Percentiles rank a stretch among this genome's conserved stretches.
Evolutionary conservation across 140 eudicot genomes (phyloP).

Genomic region (Erigeron philadelphicus): DNA sequence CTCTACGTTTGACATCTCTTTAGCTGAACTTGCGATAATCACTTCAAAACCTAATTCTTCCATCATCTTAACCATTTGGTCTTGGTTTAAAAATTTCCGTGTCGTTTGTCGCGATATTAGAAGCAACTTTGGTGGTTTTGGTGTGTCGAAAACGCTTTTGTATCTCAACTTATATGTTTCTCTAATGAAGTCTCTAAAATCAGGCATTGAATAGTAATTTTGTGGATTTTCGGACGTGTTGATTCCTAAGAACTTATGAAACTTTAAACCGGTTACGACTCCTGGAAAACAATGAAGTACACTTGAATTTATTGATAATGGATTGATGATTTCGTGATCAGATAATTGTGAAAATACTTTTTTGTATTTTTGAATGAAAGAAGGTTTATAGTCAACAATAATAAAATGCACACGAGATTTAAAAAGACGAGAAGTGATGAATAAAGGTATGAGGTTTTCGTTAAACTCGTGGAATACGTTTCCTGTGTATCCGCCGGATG

Average conservation of each 20-base stretch:
- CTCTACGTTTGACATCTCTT: constrained; percentile 36
- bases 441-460: constrained; percentile 60
- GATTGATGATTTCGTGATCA: constrained; percentile 32
- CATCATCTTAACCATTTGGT: constrained; percentile 51
- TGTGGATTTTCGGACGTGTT: constrained; percentile 35
- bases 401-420: constrained; percentile 41
- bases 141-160: constrained; percentile 19
- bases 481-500: constrained; percentile 63
- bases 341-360: constrained; percentile 40
- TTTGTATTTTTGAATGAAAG: constrained; percentile 40
- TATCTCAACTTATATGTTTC: constrained; percentile 26
- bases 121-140: constrained; percentile 27
- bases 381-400: constrained; percentile 41
- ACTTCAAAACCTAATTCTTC: constrained; percentile 48
- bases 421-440: constrained; percentile 48
- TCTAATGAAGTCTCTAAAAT: constrained; percentile 32
- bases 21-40: constrained; percentile 28
- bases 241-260: constrained; percentile 45
- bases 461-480: constrained; percentile 63
- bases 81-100: constrained; percentile 53
- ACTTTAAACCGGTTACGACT: constrained; percentile 46
- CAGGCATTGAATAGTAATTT: constrained; percentile 26
- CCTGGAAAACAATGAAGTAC: constrained; percentile 59
- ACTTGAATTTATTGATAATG: constrained; percentile 22
- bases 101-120: constrained; percentile 55